Evolutionary conservation across 2,329 filamentous ascomycete genomes (phyloP), one percentile per base, ranked within the genome.

Genomic region (Lachnellula hyalina): DNA sequence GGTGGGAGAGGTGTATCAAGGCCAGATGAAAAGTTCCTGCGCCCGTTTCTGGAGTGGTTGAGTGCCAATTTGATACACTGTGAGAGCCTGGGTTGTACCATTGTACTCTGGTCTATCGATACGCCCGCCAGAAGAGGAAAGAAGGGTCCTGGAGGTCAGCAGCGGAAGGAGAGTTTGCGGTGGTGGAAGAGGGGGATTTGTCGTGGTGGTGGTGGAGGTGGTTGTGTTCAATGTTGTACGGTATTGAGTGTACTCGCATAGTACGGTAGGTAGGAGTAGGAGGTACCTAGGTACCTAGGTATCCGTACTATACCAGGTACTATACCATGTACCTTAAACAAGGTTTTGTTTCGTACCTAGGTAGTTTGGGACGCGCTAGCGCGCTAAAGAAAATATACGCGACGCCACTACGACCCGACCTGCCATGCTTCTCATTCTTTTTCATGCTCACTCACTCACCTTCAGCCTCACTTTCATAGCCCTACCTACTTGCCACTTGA

Each of bases 21-120:
- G 36, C 34, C 25, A 40, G 49, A 48, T 14, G 53, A 49, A 23
- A 49, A 52, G 17, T 17, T 36, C 17, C 53, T 48, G 25, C 21
- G 23, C 23, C 38, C 44, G 35, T 41, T n/a, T 11, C 2, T 44
- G 41, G 21, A 21, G 17, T 21, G 41, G 38, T 61, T 55, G 23
- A 57, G 45, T 21, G 45, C 45, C 45, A 55, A 52, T 21, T 40
- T 34, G 32, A 53, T 17, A 46, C 34, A 54, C 6, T 15, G 42
- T 25, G 54, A 17, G 12, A 59, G 48, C 15, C 51, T 40, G 47
- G 51, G 41, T 36, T 41, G 51, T 9, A 52, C 54, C 57, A 59
- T 59, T 17, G 41, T 19, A 23, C 41, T 19, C 12, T 32, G 8
- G 8, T 32, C 8, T 14, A 8, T 32, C 28, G 28, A 32, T 3